Percentiles rank a stretch among this genome's conserved stretches.
Evolutionary conservation across 768 basidiomycete species (phyloP).

Genomic region (Leccinum broughii): DNA sequence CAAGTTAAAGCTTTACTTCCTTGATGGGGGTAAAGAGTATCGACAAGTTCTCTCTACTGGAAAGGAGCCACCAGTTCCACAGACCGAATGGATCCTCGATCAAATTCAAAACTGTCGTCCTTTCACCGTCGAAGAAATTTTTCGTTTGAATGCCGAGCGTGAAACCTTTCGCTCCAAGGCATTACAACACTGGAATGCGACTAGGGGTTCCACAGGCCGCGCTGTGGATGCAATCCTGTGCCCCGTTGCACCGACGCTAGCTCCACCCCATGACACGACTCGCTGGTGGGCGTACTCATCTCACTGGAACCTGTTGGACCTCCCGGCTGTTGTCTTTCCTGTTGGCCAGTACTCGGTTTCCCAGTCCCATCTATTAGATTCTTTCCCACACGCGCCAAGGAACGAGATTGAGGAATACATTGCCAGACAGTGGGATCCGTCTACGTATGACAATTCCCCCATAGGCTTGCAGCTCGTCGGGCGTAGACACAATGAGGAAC

Average conservation of each 20-base stretch:
- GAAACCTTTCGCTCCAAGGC: constrained; percentile 42
- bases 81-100: constrained; percentile 44
- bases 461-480: constrained; percentile 52
- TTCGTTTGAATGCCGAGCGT: constrained; percentile 45
- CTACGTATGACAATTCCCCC: constrained; percentile 44
- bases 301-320: constrained; percentile 55
- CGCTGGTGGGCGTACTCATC: constrained; percentile 53
- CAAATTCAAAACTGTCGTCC: constrained; percentile 40
- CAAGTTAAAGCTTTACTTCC: constrained; percentile 47
- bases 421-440: constrained; percentile 41
- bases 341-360: constrained; percentile 38
- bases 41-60: constrained; percentile 35
- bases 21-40: constrained; percentile 52
- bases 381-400: constrained; percentile 29
- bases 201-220: constrained; percentile 38
- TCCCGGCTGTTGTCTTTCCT: constrained; percentile 49
- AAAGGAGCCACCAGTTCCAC: constrained; percentile 41
- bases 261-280: constrained; percentile 48
- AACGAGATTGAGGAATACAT: constrained; percentile 39
- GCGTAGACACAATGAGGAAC: constrained; percentile 50
- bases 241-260: constrained; percentile 47
- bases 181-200: constrained; percentile 47
- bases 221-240: constrained; percentile 49
- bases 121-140: constrained; percentile 43
- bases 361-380: constrained; percentile 9